A percentile compares a stretch with the other conserved stretches of the same genome.
Evolutionary conservation across 139 green algal genomes (phyloP).

Genomic region (Chlamydomonas applanata): DNA sequence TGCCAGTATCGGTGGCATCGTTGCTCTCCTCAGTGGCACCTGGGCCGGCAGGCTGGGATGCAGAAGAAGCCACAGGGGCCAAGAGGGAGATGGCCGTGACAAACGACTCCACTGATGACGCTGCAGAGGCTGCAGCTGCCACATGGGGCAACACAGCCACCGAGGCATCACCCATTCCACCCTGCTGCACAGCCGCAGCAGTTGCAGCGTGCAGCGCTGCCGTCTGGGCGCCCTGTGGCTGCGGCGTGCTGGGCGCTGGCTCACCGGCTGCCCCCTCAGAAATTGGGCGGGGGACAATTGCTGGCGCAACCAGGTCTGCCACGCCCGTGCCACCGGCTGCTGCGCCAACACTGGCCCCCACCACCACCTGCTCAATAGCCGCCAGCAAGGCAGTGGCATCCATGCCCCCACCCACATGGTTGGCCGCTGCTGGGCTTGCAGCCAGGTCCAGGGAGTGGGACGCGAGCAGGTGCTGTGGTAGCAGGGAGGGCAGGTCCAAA

Average conservation of each 20-base stretch:
- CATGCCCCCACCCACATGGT: too few relatives aligned
- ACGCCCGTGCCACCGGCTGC: not conserved
- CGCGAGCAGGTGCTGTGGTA: not conserved
- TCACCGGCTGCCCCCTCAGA: too few relatives aligned
- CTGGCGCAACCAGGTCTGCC: not conserved
- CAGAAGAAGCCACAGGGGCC: not conserved
- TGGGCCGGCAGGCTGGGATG: too few relatives aligned
- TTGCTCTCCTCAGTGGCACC: too few relatives aligned
- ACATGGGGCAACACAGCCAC: too few relatives aligned
- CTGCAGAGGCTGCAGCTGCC: too few relatives aligned
- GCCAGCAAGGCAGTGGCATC: too few relatives aligned
- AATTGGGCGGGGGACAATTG: not conserved
- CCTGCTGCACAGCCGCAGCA: not conserved
- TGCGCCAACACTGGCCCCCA: not conserved
- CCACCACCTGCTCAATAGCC: too few relatives aligned
- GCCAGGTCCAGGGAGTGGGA: constrained; percentile 1
- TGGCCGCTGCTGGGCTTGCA: too few relatives aligned
- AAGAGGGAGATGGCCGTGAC: not conserved
- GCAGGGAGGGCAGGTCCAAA: constrained; percentile 2
- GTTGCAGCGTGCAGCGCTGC: not conserved
- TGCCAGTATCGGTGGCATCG: too few relatives aligned
- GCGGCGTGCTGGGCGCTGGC: not conserved
- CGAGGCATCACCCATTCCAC: too few relatives aligned
- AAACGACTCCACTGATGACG: too few relatives aligned
- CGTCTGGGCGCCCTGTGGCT: not conserved